Base-by-base conservation (phyloP, 306 rosid species). In the Fagus crenata region DNA sequence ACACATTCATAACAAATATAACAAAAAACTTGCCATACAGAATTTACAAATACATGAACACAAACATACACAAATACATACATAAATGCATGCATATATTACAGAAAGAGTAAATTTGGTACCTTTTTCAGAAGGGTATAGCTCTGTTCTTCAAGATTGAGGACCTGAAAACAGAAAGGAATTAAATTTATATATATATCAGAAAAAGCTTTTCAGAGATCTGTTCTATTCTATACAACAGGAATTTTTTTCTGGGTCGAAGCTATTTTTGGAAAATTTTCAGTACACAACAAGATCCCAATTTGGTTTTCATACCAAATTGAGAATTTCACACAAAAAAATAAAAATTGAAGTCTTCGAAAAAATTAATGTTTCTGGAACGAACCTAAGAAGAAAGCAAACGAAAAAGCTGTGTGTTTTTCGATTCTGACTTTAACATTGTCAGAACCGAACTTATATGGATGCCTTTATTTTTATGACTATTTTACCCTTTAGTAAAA, bases 351-450 rank as follows among this genome's bases (percentile, higher is more conserved):
- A 22, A 22, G 28, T 22, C 28, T 22, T 22, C 28, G 28, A 22
- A 22, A 22, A 22, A 22, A 22, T 55, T 53, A 46, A 40, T 55
- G 28, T 15, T 18, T 9, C 49, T 70, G 53, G 74, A 61, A 78
- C 77, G 51, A 82, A 83, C 83, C 77, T 64, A 51, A 64, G 69
- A 77, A n/a, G 39, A 35, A 22, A 49, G 60, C 56, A 65, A 67
- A 22, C 76, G 69, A 67, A 64, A 74, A 54, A 71, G 75, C 53
- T 22, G 80, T 71, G 80, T 11, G 61, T 46, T 33, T 60, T 68
- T 79, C 54, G 82, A 76, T 79, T 82, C 82, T 59, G 86, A 82
- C 86, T 85, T 73, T 46, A 46, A 65, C 32, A 14, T 40, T 64
- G 76, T 79, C 77, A 79, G 56, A 85, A 74, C 68, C 71, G 31